Percentiles rank a stretch among this genome's conserved stretches.
Evolutionary conservation across 495 filamentous ascomycete genomes (phyloP).

Genomic region (Platismatia glauca): DNA sequence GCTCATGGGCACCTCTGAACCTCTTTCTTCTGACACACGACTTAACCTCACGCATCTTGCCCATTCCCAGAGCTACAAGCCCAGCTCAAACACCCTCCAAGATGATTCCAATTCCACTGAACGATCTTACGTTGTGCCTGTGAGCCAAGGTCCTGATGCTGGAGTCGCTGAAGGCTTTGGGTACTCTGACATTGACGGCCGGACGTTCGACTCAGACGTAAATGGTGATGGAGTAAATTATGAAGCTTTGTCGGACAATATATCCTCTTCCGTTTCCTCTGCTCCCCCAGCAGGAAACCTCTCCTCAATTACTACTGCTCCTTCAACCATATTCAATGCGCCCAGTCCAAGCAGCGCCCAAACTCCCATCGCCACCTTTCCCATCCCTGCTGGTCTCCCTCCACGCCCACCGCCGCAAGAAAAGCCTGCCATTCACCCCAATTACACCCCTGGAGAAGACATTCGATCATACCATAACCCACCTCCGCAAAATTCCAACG

Average conservation of each 20-base stretch:
- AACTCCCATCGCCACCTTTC: slow-evolving; percentile 32
- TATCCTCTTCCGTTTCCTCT: slow-evolving; percentile 35
- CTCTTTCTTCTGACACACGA: slow-evolving; percentile 19
- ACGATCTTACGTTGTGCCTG: slow-evolving; percentile 17
- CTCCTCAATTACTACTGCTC: slow-evolving; percentile 26
- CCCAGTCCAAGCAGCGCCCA: slow-evolving; percentile 32
- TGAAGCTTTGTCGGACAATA: slow-evolving; percentile 45
- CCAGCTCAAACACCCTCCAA: slow-evolving; percentile 21
- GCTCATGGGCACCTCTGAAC: slow-evolving; percentile 22
- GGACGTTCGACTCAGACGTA: slow-evolving; percentile 1
- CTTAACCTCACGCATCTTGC: slow-evolving; percentile 6
- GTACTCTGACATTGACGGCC: slow-evolving; percentile 10
- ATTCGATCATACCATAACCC: slow-evolving; percentile 50
- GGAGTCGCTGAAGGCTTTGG: slow-evolving; percentile 2
- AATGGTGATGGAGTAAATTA: slow-evolving; percentile 40
- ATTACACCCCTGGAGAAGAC: slow-evolving; percentile 47
- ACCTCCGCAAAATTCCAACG: slow-evolving; percentile 30
- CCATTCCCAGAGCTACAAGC: slow-evolving; percentile 11
- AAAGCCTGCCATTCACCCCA: slow-evolving; percentile 48
- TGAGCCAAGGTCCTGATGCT: slow-evolving; percentile 13
- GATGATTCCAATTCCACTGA: slow-evolving; percentile 27
- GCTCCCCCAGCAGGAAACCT: slow-evolving; percentile 30
- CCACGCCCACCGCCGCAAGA: slow-evolving; percentile 44
- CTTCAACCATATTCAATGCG: slow-evolving; percentile 28
- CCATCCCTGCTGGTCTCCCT: slow-evolving; percentile 35